Base-by-base conservation (phyloP, 768 basidiomycete species). In the Suillus brevipes region DNA sequence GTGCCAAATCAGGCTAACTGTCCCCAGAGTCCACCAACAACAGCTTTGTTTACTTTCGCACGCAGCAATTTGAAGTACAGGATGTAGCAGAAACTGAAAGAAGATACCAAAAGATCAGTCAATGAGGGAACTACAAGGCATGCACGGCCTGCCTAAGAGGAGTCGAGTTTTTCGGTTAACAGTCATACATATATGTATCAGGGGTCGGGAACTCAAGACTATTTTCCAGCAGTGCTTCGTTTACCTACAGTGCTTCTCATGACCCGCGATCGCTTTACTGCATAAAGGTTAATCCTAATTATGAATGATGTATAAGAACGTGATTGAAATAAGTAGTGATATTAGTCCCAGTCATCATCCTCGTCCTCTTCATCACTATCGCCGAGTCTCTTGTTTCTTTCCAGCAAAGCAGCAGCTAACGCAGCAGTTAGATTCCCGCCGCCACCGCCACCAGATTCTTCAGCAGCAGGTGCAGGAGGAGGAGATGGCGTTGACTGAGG, bases 301-400 rank as follows among this genome's bases (percentile, higher is more conserved):
- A 61, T 64, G 43, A 64, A 63, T 7, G 50, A 55, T 43, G 37
- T 69, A 50, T 63, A 52, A 58, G 56, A 63, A 28, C 49, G 37
- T 25, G 7, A 64, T 34, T 25, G 40, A 55, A 31, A 40, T 64
- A 67, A 60, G 45, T 28, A 36, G 37, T 28, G 28, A 23, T n/a
- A 64, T 64, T 72, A 79, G 65, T 82, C 81, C 73, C 90, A 90
- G 49, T 89, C 89, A 40, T 89, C 87, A 28, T 90, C 89, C 0
- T 89, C 89, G 6, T 91, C 90, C 25, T 90, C 89, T 59, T 91
- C 89, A 69, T 92, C 91, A 70, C 90, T 92, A 69, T 95, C 93
- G 2, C 91, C 94, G 69, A 97, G 79, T 72, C 92, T 89, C 79
- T 91, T 94, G 74, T 92, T 97, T 69, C 95, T 80, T 74, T 90